Evolutionary conservation across 2,329 filamentous ascomycete species (phyloP).

Genomic region (Rasamsonia emersonii): DNA sequence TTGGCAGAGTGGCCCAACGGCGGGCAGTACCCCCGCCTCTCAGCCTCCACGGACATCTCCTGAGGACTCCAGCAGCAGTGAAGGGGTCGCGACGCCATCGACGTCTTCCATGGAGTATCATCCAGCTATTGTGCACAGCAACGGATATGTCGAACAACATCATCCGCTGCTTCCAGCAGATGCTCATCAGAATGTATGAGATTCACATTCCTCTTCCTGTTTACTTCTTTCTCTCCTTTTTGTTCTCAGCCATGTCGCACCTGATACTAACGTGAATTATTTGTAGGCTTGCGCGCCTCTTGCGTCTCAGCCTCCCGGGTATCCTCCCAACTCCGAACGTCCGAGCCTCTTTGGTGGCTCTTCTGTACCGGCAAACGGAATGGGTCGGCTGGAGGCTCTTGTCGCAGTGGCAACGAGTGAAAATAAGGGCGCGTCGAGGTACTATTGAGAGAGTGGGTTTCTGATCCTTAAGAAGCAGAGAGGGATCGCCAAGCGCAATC

Average conservation of each 20-base stretch:
- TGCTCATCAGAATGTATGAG: constrained; percentile 33
- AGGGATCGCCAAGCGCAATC: too few species aligned
- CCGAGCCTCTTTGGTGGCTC: constrained; percentile 20
- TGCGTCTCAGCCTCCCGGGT: constrained; percentile 21
- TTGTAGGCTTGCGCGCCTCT: constrained; percentile 26
- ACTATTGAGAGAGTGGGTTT: constrained; percentile 18
- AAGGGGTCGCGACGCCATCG: constrained; percentile 40
- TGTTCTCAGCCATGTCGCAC: background rate
- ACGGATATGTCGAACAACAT: constrained; percentile 38
- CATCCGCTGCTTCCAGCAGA: constrained; percentile 27
- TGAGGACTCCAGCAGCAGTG: constrained; percentile 42
- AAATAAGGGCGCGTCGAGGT: constrained; percentile 27
- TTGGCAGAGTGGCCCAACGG: constrained; percentile 25
- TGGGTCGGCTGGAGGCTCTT: constrained; percentile 42
- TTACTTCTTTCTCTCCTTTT: background rate
- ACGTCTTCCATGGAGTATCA: constrained; percentile 40
- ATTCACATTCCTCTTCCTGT: background rate
- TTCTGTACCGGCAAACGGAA: constrained; percentile 25
- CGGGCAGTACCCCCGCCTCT: constrained; percentile 19
- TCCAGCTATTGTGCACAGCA: constrained; percentile 41
- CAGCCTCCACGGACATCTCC: constrained; percentile 34
- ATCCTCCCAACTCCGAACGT: constrained; percentile 20
- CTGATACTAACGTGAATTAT: constrained; percentile 13
- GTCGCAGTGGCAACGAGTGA: constrained; percentile 43
- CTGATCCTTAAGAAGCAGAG: background rate